These are phyloP conservation scores for Gastrodia elata DNA, from an alignment of 106 monocot genomes.

Conservation along the genomic window DNA sequence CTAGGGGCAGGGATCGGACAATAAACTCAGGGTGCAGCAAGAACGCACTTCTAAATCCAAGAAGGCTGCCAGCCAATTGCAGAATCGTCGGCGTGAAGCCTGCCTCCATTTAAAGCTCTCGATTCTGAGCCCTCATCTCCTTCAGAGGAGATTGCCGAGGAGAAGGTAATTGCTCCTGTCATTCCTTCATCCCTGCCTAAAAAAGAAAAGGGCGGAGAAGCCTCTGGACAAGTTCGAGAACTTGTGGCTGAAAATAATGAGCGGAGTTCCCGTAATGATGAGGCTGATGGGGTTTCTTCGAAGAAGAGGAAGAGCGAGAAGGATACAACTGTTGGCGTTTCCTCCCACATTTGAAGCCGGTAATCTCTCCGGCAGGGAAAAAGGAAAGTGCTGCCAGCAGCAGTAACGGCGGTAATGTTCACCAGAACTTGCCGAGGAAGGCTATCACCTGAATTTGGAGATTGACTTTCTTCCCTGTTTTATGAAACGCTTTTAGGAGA, in stretches of 20 bases:
- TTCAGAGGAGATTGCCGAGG: conserved; percentile 1
- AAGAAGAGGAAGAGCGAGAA: not conserved
- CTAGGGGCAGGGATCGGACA: conserved; percentile 68
- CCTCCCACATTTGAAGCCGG: conserved; percentile 1
- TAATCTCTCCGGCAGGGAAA: not conserved
- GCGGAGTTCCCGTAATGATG: not conserved
- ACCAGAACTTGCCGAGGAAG: conserved; percentile 4
- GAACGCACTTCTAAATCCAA: not conserved
- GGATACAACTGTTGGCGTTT: not conserved
- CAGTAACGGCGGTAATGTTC: not conserved
- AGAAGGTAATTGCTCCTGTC: not conserved
- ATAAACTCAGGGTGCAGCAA: conserved; percentile 38
- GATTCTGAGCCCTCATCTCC: not conserved
- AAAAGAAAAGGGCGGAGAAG: conserved; percentile 8
- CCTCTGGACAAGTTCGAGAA: conserved; percentile 1
- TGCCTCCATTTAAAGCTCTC: not conserved
- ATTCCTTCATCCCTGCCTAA: not conserved
- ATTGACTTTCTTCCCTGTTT: no score
- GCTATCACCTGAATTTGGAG: no score
- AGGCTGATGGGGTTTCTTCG: not conserved
- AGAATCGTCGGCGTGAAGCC: not conserved
- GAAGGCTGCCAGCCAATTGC: not conserved
- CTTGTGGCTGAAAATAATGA: not conserved
- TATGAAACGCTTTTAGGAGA: no score
- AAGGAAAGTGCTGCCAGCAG: not conserved